A percentile compares a stretch with the other conserved stretches of the same genome.
These are phyloP conservation scores for Asclepias syriaca DNA, from an alignment of 257 asterid genomes.

Conservation along the genomic window DNA sequence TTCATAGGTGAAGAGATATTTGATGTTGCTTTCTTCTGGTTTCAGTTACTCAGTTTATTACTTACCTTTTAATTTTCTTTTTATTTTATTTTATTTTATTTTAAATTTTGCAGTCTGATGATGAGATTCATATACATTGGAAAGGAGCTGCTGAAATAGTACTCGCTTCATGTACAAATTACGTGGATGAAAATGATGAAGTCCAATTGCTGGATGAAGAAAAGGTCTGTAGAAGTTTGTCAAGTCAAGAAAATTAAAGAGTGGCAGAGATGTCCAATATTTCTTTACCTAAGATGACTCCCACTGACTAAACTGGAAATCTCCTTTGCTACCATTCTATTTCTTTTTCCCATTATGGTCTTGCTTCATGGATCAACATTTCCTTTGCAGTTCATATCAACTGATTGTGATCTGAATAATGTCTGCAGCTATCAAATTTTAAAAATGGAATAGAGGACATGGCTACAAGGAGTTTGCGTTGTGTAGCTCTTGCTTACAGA, in stretches of 20 bases:
- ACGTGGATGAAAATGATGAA: constrained; percentile 56
- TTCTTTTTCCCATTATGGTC: neutral
- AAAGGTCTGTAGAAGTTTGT: constrained; percentile 43
- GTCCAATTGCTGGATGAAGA: constrained; percentile 56
- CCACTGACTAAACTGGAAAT: neutral
- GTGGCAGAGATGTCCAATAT: neutral
- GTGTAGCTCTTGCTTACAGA: constrained; percentile 87
- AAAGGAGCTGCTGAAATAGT: constrained; percentile 96
- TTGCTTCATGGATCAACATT: neutral
- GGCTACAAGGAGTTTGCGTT: constrained; percentile 82
- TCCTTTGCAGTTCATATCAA: neutral
- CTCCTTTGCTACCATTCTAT: neutral
- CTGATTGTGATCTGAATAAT: constrained; percentile 11
- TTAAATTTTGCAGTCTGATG: constrained; percentile 47
- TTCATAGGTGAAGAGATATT: neutral
- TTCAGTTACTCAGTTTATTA: constrained; percentile 1
- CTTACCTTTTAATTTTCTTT: neutral
- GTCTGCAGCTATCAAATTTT: constrained; percentile 43
- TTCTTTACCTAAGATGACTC: neutral
- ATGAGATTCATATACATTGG: constrained; percentile 76
- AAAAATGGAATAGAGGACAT: constrained; percentile 68
- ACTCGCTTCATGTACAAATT: constrained; percentile 63
- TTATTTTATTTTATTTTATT: neutral
- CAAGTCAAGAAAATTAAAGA: neutral
- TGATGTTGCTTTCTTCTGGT: neutral